Evolutionary conservation across 2,329 filamentous ascomycete species (phyloP).

Genomic region (Claviceps spartinae): DNA sequence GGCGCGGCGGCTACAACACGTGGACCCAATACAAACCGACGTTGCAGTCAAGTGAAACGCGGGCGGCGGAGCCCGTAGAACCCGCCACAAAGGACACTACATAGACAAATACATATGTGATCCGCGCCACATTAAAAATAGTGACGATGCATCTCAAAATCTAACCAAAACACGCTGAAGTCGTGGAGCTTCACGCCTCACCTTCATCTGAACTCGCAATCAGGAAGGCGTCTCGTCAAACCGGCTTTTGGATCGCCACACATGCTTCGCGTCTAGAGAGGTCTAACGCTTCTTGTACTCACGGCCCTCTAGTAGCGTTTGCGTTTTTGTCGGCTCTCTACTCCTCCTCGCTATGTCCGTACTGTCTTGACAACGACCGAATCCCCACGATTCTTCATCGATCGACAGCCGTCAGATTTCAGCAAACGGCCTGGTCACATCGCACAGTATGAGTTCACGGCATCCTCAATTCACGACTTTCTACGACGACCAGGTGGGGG

Average conservation of each 20-base stretch:
- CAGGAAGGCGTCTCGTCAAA: not conserved
- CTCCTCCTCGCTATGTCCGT: slow-evolving; percentile 10
- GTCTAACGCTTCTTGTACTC: not conserved
- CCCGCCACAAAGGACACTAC: not conserved
- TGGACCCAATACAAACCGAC: too few species aligned
- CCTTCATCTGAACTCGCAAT: not conserved
- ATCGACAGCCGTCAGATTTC: slow-evolving; percentile 9
- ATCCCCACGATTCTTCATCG: slow-evolving; percentile 1
- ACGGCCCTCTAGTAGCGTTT: not conserved
- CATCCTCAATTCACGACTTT: slow-evolving; percentile 19
- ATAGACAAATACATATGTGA: slow-evolving; percentile 4
- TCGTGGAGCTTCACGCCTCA: not conserved
- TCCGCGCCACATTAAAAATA: slow-evolving; percentile 5
- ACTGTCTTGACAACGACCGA: slow-evolving; percentile 5
- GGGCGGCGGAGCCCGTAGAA: too few species aligned
- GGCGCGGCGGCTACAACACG: too few species aligned
- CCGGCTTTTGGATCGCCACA: not conserved
- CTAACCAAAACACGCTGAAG: not conserved
- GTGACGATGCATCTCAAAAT: slow-evolving; percentile 2
- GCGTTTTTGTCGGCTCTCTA: not conserved
- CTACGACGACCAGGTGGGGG: slow-evolving; percentile 22
- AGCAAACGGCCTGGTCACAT: slow-evolving; percentile 5
- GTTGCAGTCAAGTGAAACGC: not conserved
- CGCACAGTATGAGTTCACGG: slow-evolving; percentile 22
- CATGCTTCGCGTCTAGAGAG: not conserved